Evolutionary conservation across 2,329 filamentous ascomycete genomes (phyloP), one percentile per base, ranked within the genome.

Genomic region (Diaporthe sp.): DNA sequence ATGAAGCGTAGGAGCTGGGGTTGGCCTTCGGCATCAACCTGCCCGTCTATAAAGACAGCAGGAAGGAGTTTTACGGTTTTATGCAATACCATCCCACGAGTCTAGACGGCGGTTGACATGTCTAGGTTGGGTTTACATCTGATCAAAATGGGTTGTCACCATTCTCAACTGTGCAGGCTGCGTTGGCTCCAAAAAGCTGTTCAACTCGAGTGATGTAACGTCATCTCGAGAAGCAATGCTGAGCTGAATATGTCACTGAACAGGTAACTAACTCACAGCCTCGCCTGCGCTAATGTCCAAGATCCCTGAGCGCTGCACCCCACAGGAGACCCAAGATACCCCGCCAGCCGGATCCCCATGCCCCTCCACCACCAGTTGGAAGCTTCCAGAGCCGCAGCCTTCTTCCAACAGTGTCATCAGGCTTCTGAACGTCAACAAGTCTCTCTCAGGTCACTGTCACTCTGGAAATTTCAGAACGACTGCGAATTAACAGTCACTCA

Each of bases 1-100:
- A 60, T 64, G 64, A 30, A 75, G 70, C 70, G 74, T n/a, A 30
- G 70, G 70, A 72, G 70, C 70, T 72, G 57, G 70, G 70, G 47
- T 60, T 72, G 45, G 57, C 70, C 57, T 72, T 72, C 8, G 70
- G 69, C 70, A 72, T 72, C 50, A 52, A 71, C 25, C 69, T 72
- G 60, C 45, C 64, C 12, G 70, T 64, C 57, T 45, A 55, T 45
- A 54, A 60, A 60, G 69, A 61, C 55, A 35, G 57, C 45, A 61
- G 57, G 35, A 45, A 72, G 70, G 70, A 60, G 70, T 72, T 72
- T 72, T 40, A 54, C 50, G 70, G 45, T 64, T 64, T 15, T 72
- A 35, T 55, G 70, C 38, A 72, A 50, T 55, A 72, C 33, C 30
- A 64, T 50, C n/a, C 30, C 58, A 52, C 10, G 33, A 42, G 28